These are phyloP conservation scores for Ogataea hybrid DNA, from an alignment of 1,139 yeast species.

Conservation along the genomic window DNA sequence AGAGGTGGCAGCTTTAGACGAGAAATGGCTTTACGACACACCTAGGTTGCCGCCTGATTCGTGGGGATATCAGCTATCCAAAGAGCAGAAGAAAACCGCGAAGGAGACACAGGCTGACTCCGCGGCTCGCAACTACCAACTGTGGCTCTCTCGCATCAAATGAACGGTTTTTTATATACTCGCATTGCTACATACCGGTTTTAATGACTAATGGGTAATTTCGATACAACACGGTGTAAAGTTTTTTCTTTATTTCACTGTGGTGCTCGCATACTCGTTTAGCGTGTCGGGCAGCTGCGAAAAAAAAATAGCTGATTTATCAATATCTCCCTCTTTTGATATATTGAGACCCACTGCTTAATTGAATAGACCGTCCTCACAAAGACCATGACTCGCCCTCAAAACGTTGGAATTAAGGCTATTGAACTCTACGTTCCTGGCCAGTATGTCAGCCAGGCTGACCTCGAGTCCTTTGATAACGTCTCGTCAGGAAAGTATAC, in stretches of 20 bases:
- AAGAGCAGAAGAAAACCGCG: slow-evolving; percentile 11
- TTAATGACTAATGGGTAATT: slow-evolving; percentile 1
- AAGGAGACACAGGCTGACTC: slow-evolving; percentile 5
- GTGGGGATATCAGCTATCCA: slow-evolving; percentile 19
- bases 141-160: slow-evolving; percentile 14
- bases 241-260: neutral
- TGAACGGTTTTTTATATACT: slow-evolving; percentile 2
- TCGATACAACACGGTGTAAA: neutral
- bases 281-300: slow-evolving; percentile 1
- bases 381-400: slow-evolving; percentile 40
- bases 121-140: slow-evolving; percentile 13
- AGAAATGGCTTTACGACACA: slow-evolving; percentile 20
- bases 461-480: slow-evolving; percentile 79
- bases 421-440: slow-evolving; percentile 88
- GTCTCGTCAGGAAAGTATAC: slow-evolving; percentile 96
- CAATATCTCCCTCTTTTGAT: slow-evolving; percentile 10
- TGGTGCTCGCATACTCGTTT: slow-evolving; percentile 3
- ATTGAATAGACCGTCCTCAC: neutral
- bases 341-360: slow-evolving; percentile 2
- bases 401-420: slow-evolving; percentile 95
- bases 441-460: slow-evolving; percentile 82
- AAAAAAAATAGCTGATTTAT: slow-evolving; percentile 6
- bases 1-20: slow-evolving; percentile 2
- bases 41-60: slow-evolving; percentile 8
- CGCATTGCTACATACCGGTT: slow-evolving; percentile 6